Conservation (phyloP, 2,329 filamentous ascomycete genomes). For the Shiraia sp. region DNA sequence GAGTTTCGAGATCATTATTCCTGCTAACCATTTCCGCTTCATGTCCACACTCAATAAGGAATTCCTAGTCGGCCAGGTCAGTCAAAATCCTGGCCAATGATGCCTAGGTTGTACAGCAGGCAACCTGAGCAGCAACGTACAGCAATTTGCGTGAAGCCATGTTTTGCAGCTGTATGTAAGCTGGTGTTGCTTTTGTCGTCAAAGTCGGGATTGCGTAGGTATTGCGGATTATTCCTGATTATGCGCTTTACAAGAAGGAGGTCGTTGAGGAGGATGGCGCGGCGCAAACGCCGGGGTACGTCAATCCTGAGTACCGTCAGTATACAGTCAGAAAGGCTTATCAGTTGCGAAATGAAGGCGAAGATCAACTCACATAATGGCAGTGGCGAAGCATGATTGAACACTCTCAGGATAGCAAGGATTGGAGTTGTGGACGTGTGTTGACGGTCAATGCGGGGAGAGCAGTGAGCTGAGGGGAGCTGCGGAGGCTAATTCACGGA, state of each 20-base stretch:
- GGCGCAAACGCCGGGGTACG: constrained; percentile 73
- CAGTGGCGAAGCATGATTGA: constrained; percentile 26
- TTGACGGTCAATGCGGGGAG: constrained; percentile 12
- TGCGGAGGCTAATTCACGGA: constrained; percentile 33
- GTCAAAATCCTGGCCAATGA: background rate
- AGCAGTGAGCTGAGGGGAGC: constrained; percentile 15
- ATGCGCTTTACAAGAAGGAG: constrained; percentile 75
- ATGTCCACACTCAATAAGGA: constrained; percentile 74
- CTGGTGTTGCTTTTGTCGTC: constrained; percentile 79
- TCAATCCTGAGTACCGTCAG: constrained; percentile 69
- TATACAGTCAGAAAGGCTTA: background rate
- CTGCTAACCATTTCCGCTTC: constrained; percentile 73
- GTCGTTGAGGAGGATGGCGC: constrained; percentile 79
- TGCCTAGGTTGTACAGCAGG: too few relatives aligned
- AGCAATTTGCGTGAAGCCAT: constrained; percentile 72
- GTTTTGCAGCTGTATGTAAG: constrained; percentile 76
- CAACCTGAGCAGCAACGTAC: constrained; percentile 38
- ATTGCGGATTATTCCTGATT: constrained; percentile 69
- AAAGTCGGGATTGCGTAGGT: constrained; percentile 79
- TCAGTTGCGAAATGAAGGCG: too few relatives aligned
- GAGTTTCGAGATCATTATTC: constrained; percentile 79
- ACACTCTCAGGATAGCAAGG: constrained; percentile 5
- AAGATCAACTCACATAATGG: constrained; percentile 25
- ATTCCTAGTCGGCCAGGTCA: constrained; percentile 47
- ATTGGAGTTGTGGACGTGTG: constrained; percentile 5